Evolutionary conservation across 139 green algal genomes (phyloP), one percentile per base, ranked within the genome.

Genomic region (Chlamydomonas sp.): DNA sequence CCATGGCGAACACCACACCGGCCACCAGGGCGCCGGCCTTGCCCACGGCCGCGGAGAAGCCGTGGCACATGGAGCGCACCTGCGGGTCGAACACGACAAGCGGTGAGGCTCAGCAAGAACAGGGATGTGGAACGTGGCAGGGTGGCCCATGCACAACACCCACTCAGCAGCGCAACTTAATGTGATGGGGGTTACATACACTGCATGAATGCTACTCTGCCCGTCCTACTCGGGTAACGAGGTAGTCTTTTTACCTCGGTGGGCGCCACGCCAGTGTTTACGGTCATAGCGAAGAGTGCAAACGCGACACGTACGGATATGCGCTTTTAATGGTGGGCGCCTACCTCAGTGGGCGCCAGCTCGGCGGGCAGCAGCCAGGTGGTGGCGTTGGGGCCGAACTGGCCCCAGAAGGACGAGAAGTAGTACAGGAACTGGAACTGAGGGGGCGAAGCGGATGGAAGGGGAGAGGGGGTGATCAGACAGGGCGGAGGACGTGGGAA

Each of bases 391-490:
- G 83, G 83, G 0, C 83, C 83, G 7, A 80, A 88, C 75, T 88
- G 95, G 88, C 94, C 94, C 90, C 92, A 98, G 92, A 97, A 98
- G 20, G 84, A 93, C 16, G 84, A 93, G 64, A 97, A 93, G 90
- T 96, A 97, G 90, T 97, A 97, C 1, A 97, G 86, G 60, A 95
- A 94, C 88, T 97, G 94, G 85, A 96, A 78, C 16, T n/a, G n/a
- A 14, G 15, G 79, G n/a, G 79, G 15, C 16, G 59, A 16, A 76
- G 5, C 61, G n/a, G 60, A 76, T 73, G 60, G 31, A 62, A 66
- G 49, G n/a, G 57, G 8, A 68, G 57, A 72, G 14, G 60, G 9
- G 16, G 78, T 63, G 17, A 71, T 68, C 59, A 69, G 78, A 8
- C 85, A 49, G 85, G 85, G 77, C 85, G 85, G 85, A 89, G 79